Evolutionary conservation across 352 stramenopile genomes (phyloP).

Genomic region (Phytopythium cucurbitacearum): DNA sequence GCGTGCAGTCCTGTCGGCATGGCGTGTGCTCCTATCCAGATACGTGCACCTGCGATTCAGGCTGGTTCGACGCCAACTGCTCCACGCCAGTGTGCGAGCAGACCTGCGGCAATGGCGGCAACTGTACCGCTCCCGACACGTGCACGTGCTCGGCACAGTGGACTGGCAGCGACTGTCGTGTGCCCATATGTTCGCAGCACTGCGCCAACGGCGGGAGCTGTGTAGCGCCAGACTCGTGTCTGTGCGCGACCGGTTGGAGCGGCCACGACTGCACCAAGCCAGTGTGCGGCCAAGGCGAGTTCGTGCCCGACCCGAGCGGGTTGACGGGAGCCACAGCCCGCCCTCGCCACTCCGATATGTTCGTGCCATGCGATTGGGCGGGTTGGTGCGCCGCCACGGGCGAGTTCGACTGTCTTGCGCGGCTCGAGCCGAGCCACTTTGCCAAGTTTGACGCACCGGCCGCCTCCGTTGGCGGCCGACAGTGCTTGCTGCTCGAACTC

Average conservation of each 20-base stretch:
- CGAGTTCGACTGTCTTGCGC: slow-evolving; percentile 91
- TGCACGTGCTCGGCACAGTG: slow-evolving; percentile 90
- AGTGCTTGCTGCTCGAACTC: slow-evolving; percentile 85
- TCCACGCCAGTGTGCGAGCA: slow-evolving; percentile 94
- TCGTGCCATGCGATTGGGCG: slow-evolving; percentile 87
- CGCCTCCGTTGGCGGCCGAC: slow-evolving; percentile 4
- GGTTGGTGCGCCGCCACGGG: slow-evolving; percentile 90
- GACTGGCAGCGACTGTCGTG: slow-evolving; percentile 89
- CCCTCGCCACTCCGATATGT: slow-evolving; percentile 64
- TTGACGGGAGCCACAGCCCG: slow-evolving; percentile 54
- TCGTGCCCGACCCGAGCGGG: slow-evolving; percentile 76
- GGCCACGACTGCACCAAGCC: slow-evolving; percentile 91
- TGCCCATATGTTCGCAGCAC: slow-evolving; percentile 85
- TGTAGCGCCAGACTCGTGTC: slow-evolving; percentile 92
- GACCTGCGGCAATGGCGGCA: slow-evolving; percentile 96
- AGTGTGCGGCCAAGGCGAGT: slow-evolving; percentile 92
- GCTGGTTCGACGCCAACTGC: slow-evolving; percentile 97
- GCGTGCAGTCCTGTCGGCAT: slow-evolving; percentile 89
- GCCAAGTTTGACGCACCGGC: background rate
- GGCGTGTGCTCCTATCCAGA: slow-evolving; percentile 89
- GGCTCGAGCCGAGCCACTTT: slow-evolving; percentile 6
- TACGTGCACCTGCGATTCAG: slow-evolving; percentile 86
- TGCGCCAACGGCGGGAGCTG: slow-evolving; percentile 91
- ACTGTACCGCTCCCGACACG: slow-evolving; percentile 90
- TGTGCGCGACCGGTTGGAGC: slow-evolving; percentile 90